Base-by-base conservation (phyloP, 108 stramenopile genomes). In the Heterococcus sp. region DNA sequence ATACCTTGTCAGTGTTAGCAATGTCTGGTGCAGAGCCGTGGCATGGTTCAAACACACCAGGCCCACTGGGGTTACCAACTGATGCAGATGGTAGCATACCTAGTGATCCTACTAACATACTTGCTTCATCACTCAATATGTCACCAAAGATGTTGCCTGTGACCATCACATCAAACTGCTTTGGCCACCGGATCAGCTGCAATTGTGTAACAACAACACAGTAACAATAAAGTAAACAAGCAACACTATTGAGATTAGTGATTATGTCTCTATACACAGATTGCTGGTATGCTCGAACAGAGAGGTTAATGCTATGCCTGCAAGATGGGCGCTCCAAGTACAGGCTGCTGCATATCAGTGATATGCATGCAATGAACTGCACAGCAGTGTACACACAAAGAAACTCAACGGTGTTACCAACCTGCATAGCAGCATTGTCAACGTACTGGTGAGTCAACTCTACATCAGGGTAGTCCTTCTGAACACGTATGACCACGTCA, bases 141-240 rank as follows among this genome's bases (percentile, higher is more conserved):
- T 99, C 98, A 29, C 98, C 98, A 86, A 97, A 99, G 68, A 99
- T 94, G 89, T 99, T 99, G 35, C 96, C 95, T 32, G 91, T 93
- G 14, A 97, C 96, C 81, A 99, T 95, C 70, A 94, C 94, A 78
- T 99, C 98, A 88, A 99, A 99, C 90, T 97, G 95, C 85, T 93
- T 94, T 65, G 98, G 98, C 89, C 89, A 93, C 72, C 96, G 93
- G 75, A 98, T 97, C 70, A 98, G 92, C 85, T 98, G 96, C 78
- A 78, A n/a, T n/a, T n/a, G n/a, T n/a, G n/a, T n/a, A n/a, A n/a
- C n/a, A n/a, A n/a, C n/a, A n/a, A n/a, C n/a, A n/a, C n/a, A n/a
- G n/a, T n/a, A n/a, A n/a, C n/a, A n/a, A n/a, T n/a, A n/a, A n/a
- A n/a, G n/a, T n/a, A n/a, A n/a, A n/a, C n/a, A n/a, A n/a, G n/a